Evolutionary conservation across 257 asterid species (phyloP), one percentile per base, ranked within the genome.

Genomic region (Solanum verrucosum): DNA sequence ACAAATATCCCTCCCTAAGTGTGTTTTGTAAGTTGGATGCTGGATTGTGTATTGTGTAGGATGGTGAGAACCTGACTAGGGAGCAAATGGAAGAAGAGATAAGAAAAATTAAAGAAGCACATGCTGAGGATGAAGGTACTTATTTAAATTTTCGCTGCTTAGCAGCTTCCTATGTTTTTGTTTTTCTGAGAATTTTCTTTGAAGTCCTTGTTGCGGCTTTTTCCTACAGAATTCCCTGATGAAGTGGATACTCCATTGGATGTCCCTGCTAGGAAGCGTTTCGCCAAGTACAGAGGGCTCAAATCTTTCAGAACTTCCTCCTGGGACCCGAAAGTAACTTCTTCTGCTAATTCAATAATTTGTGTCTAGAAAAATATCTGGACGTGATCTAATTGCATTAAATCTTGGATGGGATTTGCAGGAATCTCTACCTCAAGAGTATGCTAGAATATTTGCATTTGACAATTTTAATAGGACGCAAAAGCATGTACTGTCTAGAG

Each of bases 261-360:
- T 91, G 89, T 94, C 78, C 90, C 98, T 82, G 99, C 99, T 86
- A 93, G 99, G 90, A 96, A 94, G 91, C 95, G 99, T 65, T 97
- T 97, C 92, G 96, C 98, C 34, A 97, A 94, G 90, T 97, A 94
- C 91, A 94, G 99, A 93, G 99, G 99, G 88, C 93, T 96, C 31
- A 96, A 93, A 90, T 97, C 99, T 84, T 93, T 97, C 94, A 95
- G 98, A 94, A 95, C 98, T 84, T 96, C 99, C 46, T 91, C 95
- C n/a, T 97, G 99, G 99, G 99, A 97, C 90, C 98, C 99, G 71
- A 96, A 96, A 90, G 99, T 97, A 94, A 44, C 92, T 89, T 74
- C 72, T 91, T 82, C 44, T 83, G 31, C 88, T 59, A 46, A 34
- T 59, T 42, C 84, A 70, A 84, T 81, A 29, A 18, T 18, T 29